phyloP scores from a whole-genome alignment of 1,284 basidiomycete species.

The Ceratobasidium sp. region DNA sequence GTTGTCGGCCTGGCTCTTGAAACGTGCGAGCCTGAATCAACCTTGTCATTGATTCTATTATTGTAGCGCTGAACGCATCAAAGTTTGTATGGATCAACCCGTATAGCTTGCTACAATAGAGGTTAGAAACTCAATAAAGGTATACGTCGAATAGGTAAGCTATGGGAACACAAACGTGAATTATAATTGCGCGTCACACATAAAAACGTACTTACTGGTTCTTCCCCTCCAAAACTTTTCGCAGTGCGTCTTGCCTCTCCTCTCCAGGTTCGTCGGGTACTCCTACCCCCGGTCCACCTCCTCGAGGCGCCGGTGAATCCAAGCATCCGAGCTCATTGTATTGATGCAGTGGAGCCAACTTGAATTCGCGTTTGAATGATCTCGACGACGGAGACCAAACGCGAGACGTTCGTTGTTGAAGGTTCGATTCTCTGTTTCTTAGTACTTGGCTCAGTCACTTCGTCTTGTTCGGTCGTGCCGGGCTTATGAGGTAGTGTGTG shows the following conservation, averaged over 20 bases:
- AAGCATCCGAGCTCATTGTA: constrained; percentile 75
- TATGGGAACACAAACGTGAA: constrained; percentile 45
- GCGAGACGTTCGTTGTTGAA: constrained; percentile 62
- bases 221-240: constrained; percentile 52
- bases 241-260: constrained; percentile 46
- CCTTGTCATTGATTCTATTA: constrained; percentile 55
- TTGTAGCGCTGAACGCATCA: constrained; percentile 51
- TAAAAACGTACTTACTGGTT: constrained; percentile 64
- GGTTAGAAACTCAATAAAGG: constrained; percentile 52
- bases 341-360: constrained; percentile 68
- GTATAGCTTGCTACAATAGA: constrained; percentile 58
- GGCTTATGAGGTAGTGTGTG: constrained; percentile 65
- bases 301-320: constrained; percentile 51
- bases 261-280: constrained; percentile 51
- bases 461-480: constrained; percentile 15
- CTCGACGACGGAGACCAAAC: constrained; percentile 78
- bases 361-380: constrained; percentile 83
- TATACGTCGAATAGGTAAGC: constrained; percentile 66
- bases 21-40: constrained; percentile 54
- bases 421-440: constrained; percentile 44
- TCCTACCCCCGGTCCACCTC: constrained; percentile 42
- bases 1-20: constrained; percentile 50
- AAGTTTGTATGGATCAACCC: constrained; percentile 60
- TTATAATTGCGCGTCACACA: constrained; percentile 9
- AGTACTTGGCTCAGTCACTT: constrained; percentile 13